These are phyloP conservation scores for Phaffia australis DNA, from an alignment of 768 basidiomycete genomes.

Conservation along the genomic window DNA sequence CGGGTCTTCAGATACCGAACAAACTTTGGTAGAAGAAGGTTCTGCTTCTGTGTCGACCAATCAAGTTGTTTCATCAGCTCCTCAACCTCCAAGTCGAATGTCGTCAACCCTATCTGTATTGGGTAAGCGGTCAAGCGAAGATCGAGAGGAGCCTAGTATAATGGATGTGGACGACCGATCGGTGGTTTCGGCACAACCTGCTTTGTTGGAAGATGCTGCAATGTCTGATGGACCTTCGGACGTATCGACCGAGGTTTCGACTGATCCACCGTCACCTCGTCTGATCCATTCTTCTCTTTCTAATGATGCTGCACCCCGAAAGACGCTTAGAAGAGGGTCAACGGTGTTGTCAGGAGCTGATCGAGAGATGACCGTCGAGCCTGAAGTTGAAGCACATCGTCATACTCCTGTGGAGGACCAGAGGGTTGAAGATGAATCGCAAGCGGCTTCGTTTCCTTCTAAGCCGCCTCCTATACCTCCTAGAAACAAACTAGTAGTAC, in stretches of 20 bases:
- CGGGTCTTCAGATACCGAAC: conserved; percentile 8
- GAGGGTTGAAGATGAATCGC: not conserved
- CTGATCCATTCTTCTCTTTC: not conserved
- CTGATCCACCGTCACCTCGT: not conserved
- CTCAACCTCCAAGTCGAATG: not conserved
- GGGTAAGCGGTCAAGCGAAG: conserved; percentile 24
- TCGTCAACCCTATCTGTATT: conserved; percentile 14
- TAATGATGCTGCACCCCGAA: conserved; percentile 3
- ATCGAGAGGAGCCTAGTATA: conserved; percentile 13
- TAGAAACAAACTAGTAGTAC: not conserved
- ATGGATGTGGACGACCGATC: conserved; percentile 19
- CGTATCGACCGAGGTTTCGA: conserved; percentile 9
- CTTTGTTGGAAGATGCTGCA: conserved; percentile 2
- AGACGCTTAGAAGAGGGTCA: conserved; percentile 11
- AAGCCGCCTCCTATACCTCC: conserved; percentile 16
- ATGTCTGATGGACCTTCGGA: conserved; percentile 17
- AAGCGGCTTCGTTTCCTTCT: not conserved
- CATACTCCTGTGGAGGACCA: not conserved
- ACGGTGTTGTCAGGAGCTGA: not conserved
- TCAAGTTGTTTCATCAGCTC: not conserved
- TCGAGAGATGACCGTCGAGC: conserved; percentile 20
- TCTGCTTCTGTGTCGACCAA: not conserved
- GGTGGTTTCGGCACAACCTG: conserved; percentile 5
- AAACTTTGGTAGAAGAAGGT: conserved; percentile 15
- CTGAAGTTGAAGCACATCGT: not conserved